A percentile compares a stretch with the other conserved stretches of the same genome.
phyloP scores from a whole-genome alignment of 768 basidiomycete species.

The Naganishia antarctica region DNA sequence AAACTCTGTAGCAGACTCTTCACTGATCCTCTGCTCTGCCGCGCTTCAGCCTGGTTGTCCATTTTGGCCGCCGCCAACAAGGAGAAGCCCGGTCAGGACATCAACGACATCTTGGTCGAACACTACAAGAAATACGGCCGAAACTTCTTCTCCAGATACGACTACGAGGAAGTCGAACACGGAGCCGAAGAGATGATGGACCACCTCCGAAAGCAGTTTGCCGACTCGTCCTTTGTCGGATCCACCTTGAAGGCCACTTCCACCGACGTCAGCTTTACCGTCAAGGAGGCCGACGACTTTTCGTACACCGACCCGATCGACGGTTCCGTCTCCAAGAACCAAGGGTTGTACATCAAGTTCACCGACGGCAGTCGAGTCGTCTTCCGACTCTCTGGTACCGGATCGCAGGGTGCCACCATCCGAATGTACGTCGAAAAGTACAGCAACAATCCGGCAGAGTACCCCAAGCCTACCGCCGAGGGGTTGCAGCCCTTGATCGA shows the following conservation, averaged over 20 bases:
- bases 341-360: conserved; percentile 90
- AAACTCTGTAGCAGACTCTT: neutral
- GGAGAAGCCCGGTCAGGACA: conserved; percentile 52
- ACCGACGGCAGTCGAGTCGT: conserved; percentile 87
- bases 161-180: conserved; percentile 95
- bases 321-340: conserved; percentile 82
- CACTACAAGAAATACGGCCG: conserved; percentile 93
- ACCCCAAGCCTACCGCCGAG: conserved; percentile 62
- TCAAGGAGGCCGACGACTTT: conserved; percentile 76
- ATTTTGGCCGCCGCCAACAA: conserved; percentile 86
- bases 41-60: conserved; percentile 97
- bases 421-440: conserved; percentile 87
- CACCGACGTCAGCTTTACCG: conserved; percentile 67
- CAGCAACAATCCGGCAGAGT: conserved; percentile 56
- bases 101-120: conserved; percentile 80
- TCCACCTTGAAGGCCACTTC: conserved; percentile 61
- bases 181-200: conserved; percentile 81
- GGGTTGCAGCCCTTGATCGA: conserved; percentile 93
- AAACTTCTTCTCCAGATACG: conserved; percentile 95
- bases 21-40: too few relatives aligned
- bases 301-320: conserved; percentile 99
- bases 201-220: conserved; percentile 67
- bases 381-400: conserved; percentile 92
- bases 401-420: conserved; percentile 92
- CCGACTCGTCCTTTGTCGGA: conserved; percentile 59